A percentile compares a stretch with the other conserved stretches of the same genome.
Conservation (phyloP, 2,329 filamentous ascomycete species). For the Sarocladium brachiariae region DNA sequence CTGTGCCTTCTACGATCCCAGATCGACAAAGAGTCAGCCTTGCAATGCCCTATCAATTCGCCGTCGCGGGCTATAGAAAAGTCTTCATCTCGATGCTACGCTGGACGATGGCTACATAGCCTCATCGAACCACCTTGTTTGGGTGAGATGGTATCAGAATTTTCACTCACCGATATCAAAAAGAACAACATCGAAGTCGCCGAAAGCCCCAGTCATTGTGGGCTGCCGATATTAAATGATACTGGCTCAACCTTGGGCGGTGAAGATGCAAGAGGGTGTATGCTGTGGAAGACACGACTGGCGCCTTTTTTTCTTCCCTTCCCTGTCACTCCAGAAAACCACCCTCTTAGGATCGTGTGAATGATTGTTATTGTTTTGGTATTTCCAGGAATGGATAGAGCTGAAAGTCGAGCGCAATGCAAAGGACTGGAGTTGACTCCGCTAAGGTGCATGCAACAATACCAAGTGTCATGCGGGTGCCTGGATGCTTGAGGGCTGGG, state of each 20-base stretch:
- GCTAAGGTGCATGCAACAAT: conserved; percentile 7
- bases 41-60: neutral
- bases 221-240: conserved; percentile 3
- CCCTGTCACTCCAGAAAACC: neutral
- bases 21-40: neutral
- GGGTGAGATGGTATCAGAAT: neutral
- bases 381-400: conserved; percentile 1
- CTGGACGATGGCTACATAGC: too few relatives aligned
- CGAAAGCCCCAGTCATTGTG: conserved; percentile 10
- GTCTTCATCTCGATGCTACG: too few relatives aligned
- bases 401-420: neutral
- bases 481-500: neutral
- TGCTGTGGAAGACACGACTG: conserved; percentile 5
- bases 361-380: conserved; percentile 3
- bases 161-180: conserved; percentile 14
- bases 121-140: conserved; percentile 8
- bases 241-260: neutral
- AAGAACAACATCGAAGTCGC: conserved; percentile 12
- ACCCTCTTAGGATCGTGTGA: neutral
- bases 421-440: conserved; percentile 7
- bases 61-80: neutral
- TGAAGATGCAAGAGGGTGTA: conserved; percentile 6
- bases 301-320: conserved; percentile 4
- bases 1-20: conserved; percentile 60
- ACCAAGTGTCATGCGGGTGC: conserved; percentile 2